Conservation (phyloP, 441 rosid genomes). For the Manihot esculenta region DNA sequence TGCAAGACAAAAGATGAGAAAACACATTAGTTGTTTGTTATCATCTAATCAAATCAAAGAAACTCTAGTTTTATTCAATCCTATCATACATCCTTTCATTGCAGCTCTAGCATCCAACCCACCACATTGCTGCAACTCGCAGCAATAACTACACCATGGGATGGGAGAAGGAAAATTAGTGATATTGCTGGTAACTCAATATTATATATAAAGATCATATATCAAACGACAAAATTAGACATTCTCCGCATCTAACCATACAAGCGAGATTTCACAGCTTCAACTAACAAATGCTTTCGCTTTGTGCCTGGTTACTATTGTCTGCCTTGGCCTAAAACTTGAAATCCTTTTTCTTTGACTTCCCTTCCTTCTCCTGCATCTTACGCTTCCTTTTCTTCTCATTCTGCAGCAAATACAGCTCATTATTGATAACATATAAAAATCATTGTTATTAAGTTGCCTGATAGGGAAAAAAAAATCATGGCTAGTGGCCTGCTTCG, state of each 20-base stretch:
- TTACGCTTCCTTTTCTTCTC: constrained; percentile 91
- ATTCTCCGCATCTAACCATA: not conserved
- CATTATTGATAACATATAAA: not conserved
- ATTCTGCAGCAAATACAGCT: constrained; percentile 49
- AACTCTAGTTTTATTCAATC: not conserved
- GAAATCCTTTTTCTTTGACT: constrained; percentile 91
- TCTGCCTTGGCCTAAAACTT: too few relatives aligned
- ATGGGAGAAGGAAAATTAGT: not conserved
- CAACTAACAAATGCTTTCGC: not conserved
- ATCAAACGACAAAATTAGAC: not conserved
- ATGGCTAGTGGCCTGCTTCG: not conserved
- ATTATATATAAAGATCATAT: not conserved
- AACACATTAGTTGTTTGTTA: not conserved
- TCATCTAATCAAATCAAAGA: not conserved
- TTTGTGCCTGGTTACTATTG: not conserved
- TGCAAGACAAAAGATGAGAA: too few relatives aligned
- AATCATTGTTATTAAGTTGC: not conserved
- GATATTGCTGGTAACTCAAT: not conserved
- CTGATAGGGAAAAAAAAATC: too few relatives aligned
- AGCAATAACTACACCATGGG: too few relatives aligned
- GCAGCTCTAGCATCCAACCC: not conserved
- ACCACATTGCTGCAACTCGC: too few relatives aligned
- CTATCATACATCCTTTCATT: not conserved
- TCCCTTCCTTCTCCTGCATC: constrained; percentile 92
- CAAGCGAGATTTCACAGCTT: not conserved